Evolutionary conservation across 352 stramenopile genomes (phyloP).

Genomic region (Globisporangium recalcitrans): DNA sequence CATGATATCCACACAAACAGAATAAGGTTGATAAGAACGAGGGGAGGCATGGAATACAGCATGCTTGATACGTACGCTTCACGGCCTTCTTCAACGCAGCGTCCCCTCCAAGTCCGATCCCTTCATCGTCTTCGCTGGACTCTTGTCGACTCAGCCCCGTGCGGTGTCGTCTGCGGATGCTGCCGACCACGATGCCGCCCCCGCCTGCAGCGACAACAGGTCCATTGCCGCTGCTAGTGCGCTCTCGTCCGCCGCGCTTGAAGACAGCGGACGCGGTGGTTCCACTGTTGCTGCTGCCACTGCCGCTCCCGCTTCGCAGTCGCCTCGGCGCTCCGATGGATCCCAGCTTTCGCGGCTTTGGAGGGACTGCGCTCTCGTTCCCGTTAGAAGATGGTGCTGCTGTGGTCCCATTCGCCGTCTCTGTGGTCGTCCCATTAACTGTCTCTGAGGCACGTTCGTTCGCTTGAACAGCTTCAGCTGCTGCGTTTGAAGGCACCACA

Average conservation of each 20-base stretch:
- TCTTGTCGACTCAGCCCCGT: conserved; percentile 13
- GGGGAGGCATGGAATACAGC: too few relatives aligned
- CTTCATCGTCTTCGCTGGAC: conserved; percentile 33
- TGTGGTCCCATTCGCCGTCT: background rate
- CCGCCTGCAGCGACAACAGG: background rate
- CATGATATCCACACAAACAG: background rate
- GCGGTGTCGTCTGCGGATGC: conserved; percentile 13
- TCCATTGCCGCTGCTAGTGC: conserved; percentile 26
- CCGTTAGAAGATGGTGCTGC: background rate
- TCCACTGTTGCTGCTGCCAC: conserved; percentile 29
- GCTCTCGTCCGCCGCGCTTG: conserved; percentile 18
- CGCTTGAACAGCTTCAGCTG: background rate
- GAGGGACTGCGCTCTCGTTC: conserved; percentile 20
- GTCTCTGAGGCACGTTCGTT: background rate
- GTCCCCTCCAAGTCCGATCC: background rate
- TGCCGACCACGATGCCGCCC: conserved; percentile 13
- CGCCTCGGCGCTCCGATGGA: conserved; percentile 24
- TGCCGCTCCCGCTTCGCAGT: conserved; percentile 50
- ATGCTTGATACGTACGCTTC: conserved; percentile 13
- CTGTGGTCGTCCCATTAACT: background rate
- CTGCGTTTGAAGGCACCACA: background rate
- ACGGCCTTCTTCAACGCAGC: conserved; percentile 4
- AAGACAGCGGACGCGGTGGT: conserved; percentile 16
- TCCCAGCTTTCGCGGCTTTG: conserved; percentile 28
- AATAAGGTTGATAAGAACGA: too few relatives aligned